Evolutionary conservation across 1,284 basidiomycete genomes (phyloP).

Genomic region (Marasmius sp.): DNA sequence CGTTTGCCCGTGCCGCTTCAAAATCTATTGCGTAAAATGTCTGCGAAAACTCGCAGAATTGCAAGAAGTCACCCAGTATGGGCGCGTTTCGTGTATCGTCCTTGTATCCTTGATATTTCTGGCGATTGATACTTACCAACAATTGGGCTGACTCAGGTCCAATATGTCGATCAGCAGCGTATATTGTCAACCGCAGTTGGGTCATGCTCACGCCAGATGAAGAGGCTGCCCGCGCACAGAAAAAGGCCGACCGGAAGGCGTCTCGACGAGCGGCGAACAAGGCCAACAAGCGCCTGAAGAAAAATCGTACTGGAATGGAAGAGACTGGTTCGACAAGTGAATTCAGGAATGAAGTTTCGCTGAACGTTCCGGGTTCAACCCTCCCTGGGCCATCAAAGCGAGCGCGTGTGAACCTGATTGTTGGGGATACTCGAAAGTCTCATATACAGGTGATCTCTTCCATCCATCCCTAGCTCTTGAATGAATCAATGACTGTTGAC

Average conservation of each 20-base stretch:
- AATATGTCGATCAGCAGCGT: not conserved
- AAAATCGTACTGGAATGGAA: not conserved
- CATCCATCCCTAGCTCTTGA: no score
- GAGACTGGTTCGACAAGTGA: no score
- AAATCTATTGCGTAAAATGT: not conserved
- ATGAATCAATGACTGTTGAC: no score
- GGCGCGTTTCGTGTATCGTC: not conserved
- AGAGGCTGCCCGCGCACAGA: not conserved
- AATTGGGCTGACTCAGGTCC: not conserved
- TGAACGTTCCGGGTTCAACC: no score
- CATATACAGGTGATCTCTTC: no score
- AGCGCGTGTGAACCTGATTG: no score
- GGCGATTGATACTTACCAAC: not conserved
- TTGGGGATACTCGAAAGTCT: no score
- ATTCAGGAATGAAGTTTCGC: no score
- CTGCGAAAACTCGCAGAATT: not conserved
- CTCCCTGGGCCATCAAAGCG: no score
- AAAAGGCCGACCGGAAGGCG: not conserved
- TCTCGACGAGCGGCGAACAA: not conserved
- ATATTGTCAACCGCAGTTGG: not conserved
- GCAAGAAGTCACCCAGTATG: not conserved
- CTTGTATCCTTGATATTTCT: not conserved
- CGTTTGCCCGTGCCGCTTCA: not conserved
- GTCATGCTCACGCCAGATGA: not conserved
- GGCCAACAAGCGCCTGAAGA: not conserved